Evolutionary conservation across 257 asterid genomes (phyloP), one percentile per base, ranked within the genome.

Genomic region (Jasminum sambac): DNA sequence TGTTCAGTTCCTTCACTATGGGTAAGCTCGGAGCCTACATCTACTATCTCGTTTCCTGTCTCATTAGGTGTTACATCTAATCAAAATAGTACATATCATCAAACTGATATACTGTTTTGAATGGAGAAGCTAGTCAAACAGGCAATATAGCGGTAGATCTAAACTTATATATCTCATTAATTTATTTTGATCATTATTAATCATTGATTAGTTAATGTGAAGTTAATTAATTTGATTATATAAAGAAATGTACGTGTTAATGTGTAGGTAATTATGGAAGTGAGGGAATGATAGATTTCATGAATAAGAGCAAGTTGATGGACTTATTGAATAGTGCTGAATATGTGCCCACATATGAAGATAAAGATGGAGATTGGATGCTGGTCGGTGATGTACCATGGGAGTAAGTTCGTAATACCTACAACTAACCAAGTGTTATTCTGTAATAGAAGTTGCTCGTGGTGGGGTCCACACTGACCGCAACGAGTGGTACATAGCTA

Each of bases 351-450:
- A 73, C 75, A 19, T 81, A 78, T 63, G 86, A 81, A 69, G 85
- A 81, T 67, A 78, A 81, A 67, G 86, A 81, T 75, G 86, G 83
- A 16, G 86, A 81, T 24, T 81, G 83, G 86, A 78, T 81, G 86
- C 83, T 81, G 58, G 83, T 74, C 13, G 86, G 83, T 0, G 86
- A 81, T 70, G 81, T 81, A 34, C 86, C 86, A 60, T 81, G 86
- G 86, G 82, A 81, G 86, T 81, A 78, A 61, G 86, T 48, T 48
- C 11, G 58, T 48, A 2, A 48, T 16, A n/a, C 11, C 2, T 16
- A 44, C 19, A 19, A 12, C 14, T 4, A 11, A 43, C n/a, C 14
- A 43, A 14, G 55, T 48, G 5, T 48, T 48, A 17, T 17, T 48
- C 23, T 48, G 23, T 48, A 48, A 48, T 5, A n/a, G 7, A n/a